Conservation (phyloP, 805 yeast species). For the Kodamaea hsintzibuensis region DNA sequence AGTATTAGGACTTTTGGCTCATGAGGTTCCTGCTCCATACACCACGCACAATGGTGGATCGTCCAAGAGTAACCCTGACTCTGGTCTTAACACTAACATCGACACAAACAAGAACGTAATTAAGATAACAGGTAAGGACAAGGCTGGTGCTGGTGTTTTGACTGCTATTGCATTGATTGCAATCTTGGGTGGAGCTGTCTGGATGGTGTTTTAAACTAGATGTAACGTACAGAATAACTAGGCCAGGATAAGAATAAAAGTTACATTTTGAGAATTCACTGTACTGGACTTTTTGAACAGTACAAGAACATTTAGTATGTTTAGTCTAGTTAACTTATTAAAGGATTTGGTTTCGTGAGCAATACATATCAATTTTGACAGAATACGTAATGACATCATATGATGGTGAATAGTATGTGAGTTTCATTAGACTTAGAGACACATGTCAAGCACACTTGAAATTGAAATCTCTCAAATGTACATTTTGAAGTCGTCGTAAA, state of each 20-base stretch:
- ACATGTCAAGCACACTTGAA: too few species aligned
- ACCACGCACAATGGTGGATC: conserved; percentile 38
- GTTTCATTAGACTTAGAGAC: too few species aligned
- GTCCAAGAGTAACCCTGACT: conserved; percentile 34
- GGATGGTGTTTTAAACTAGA: conserved; percentile 66
- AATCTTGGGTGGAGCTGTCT: conserved; percentile 64
- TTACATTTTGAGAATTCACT: too few species aligned
- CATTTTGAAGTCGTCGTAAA: too few species aligned
- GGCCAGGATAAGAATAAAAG: background rate
- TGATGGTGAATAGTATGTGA: background rate
- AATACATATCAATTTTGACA: too few species aligned
- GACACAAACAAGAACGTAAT: conserved; percentile 43
- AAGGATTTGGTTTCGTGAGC: too few species aligned
- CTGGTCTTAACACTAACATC: conserved; percentile 52
- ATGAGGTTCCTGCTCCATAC: conserved; percentile 30
- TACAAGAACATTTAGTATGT: too few species aligned
- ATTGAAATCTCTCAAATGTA: too few species aligned
- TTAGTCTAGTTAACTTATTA: too few species aligned
- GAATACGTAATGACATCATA: too few species aligned
- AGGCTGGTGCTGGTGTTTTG: conserved; percentile 86
- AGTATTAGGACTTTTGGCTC: conserved; percentile 49
- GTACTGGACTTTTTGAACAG: too few species aligned
- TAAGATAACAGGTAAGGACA: conserved; percentile 50
- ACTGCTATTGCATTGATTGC: conserved; percentile 72
- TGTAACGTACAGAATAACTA: background rate